Evolutionary conservation across 768 basidiomycete genomes (phyloP), one percentile per base, ranked within the genome.

Genomic region (Xerocomellus amylosporus): DNA sequence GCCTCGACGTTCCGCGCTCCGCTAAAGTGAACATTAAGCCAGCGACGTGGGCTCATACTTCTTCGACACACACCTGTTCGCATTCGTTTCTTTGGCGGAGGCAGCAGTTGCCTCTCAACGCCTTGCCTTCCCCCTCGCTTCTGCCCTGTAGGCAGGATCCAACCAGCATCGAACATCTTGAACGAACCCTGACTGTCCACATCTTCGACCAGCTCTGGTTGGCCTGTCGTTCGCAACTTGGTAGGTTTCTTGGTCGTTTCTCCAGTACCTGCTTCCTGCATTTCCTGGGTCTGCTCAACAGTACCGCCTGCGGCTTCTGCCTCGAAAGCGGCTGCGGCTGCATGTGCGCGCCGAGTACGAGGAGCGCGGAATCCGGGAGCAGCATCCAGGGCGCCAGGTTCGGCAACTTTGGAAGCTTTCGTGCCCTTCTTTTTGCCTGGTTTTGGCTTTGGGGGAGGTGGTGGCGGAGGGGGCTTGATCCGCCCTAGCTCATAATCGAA

Each of bases 91-190:
- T 74, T 81, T 19, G 83, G 81, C 10, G 83, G 80, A 33, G 77
- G 80, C 30, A 75, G 57, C 4, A 66, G 61, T n/a, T 68, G 70
- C 37, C 77, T 73, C 24, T 84, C 82, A 10, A 77, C 56, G 14
- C 75, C 64, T 20, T 71, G 68, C 14, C 88, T 74, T 20, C 84
- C 83, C 30, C 84, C 80, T 31, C 93, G 79, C 59, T 83, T 80
- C 48, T 84, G 80, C 33, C 87, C 89, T 3, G 83, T 75, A 22
- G 91, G 89, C 14, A 95, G 72, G 8, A 96, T 90, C 93, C 92
- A 95, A 1, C 93, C 93, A 22, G 77, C 75, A 54, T 97, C 87
- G 72, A 96, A 96, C 72, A 86, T 71, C 64, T 76, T 81, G 76
- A 96, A 97, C 19, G 86, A 86, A 40, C 80, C 80, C 51, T 82